phyloP scores from a whole-genome alignment of 371 early-diverging fungal species.

The Circinella umbellata region DNA sequence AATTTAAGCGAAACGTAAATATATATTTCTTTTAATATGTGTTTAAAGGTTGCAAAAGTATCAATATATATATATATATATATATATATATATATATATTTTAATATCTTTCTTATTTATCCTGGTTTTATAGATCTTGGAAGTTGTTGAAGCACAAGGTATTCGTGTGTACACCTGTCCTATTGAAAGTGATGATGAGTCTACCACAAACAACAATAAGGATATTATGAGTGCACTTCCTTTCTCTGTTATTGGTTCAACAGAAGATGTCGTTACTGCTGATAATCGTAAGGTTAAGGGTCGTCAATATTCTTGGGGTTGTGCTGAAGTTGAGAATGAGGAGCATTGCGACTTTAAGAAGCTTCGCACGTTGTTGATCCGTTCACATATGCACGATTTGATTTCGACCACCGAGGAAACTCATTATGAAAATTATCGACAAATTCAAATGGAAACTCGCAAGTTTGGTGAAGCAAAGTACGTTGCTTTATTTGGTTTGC shows the following conservation, averaged over 20 bases:
- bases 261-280: slow-evolving; percentile 73
- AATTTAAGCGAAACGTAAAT: slow-evolving; percentile 76
- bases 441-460: slow-evolving; percentile 80
- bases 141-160: slow-evolving; percentile 72
- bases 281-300: slow-evolving; percentile 82
- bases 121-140: slow-evolving; percentile 58
- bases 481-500: not conserved
- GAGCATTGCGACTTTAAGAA: slow-evolving; percentile 90
- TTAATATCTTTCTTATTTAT: not conserved
- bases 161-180: slow-evolving; percentile 79
- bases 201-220: slow-evolving; percentile 71
- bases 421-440: slow-evolving; percentile 90
- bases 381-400: slow-evolving; percentile 93
- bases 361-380: slow-evolving; percentile 89
- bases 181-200: slow-evolving; percentile 85
- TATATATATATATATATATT: too few relatives aligned
- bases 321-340: slow-evolving; percentile 90
- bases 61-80: too few relatives aligned
- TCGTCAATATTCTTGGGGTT: slow-evolving; percentile 93
- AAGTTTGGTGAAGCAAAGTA: slow-evolving; percentile 80
- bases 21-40: too few relatives aligned
- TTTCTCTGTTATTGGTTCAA: slow-evolving; percentile 92
- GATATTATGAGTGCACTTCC: slow-evolving; percentile 91
- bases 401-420: slow-evolving; percentile 85
- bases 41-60: too few relatives aligned